Evolutionary conservation across 257 asterid species (phyloP).

Genomic region (Fraxinus pennsylvanica): DNA sequence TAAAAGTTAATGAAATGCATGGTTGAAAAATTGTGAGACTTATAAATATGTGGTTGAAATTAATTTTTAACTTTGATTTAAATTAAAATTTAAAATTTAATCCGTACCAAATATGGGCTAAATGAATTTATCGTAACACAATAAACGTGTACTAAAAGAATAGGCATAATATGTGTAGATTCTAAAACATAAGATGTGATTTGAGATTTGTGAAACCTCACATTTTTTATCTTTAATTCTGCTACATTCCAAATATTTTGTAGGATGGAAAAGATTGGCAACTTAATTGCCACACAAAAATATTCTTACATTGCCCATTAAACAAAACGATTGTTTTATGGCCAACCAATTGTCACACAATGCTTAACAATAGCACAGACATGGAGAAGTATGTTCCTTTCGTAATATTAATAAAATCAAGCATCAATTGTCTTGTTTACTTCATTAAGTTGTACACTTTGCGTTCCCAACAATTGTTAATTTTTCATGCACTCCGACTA

Average conservation of each 20-base stretch:
- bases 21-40: no score
- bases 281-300: slow-evolving; percentile 15
- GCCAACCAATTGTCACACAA: slow-evolving; percentile 34
- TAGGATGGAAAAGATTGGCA: slow-evolving; percentile 18
- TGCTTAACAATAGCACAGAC: not conserved
- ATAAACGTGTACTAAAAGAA: not conserved
- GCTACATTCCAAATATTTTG: not conserved
- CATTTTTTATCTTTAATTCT: not conserved
- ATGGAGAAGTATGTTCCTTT: no score
- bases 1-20: no score
- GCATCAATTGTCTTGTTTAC: no score
- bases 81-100: no score
- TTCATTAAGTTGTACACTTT: no score
- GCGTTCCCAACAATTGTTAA: not conserved
- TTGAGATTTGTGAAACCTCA: not conserved
- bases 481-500: not conserved
- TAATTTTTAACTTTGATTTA: no score
- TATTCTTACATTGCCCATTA: not conserved
- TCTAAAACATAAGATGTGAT: not conserved
- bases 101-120: no score
- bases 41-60: no score
- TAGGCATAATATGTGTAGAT: not conserved
- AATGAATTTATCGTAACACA: no score
- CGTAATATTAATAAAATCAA: no score
- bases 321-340: not conserved